Conservation (phyloP, 306 rosid species). For the Comarum palustre region DNA sequence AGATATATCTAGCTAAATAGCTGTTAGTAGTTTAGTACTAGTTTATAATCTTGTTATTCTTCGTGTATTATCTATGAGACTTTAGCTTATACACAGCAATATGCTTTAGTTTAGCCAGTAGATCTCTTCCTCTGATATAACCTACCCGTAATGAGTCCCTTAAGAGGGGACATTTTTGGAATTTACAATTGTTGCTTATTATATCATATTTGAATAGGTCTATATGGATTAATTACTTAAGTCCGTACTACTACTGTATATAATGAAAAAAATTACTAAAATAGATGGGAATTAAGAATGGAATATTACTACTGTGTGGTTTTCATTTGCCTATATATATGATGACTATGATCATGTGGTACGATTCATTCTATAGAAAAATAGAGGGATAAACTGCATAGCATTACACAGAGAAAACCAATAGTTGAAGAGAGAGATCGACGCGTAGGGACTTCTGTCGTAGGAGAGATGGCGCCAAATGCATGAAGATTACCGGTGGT, state of each 20-base stretch:
- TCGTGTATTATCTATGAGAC: not conserved
- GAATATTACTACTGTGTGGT: not conserved
- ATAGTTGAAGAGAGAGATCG: not conserved
- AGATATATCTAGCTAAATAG: too few species aligned
- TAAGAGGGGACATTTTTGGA: not conserved
- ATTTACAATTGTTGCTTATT: not conserved
- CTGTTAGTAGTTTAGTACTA: not conserved
- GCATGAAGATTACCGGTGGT: not conserved
- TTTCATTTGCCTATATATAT: not conserved
- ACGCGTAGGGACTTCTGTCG: conserved; percentile 29
- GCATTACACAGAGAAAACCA: not conserved
- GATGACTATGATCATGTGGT: not conserved
- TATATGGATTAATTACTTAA: not conserved
- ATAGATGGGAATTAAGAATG: not conserved
- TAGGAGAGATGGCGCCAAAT: conserved; percentile 29
- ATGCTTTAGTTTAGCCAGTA: too few species aligned
- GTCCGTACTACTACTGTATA: not conserved
- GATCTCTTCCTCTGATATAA: not conserved
- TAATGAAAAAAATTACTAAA: not conserved
- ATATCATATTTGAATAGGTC: not conserved
- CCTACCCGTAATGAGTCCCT: not conserved
- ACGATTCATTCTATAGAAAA: not conserved
- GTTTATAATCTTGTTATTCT: not conserved
- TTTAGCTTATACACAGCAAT: too few species aligned
- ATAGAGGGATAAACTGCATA: not conserved